A percentile compares a stretch with the other conserved stretches of the same genome.
Evolutionary conservation across 305 asterid species (phyloP).

Genomic region (Solanum hybrid): DNA sequence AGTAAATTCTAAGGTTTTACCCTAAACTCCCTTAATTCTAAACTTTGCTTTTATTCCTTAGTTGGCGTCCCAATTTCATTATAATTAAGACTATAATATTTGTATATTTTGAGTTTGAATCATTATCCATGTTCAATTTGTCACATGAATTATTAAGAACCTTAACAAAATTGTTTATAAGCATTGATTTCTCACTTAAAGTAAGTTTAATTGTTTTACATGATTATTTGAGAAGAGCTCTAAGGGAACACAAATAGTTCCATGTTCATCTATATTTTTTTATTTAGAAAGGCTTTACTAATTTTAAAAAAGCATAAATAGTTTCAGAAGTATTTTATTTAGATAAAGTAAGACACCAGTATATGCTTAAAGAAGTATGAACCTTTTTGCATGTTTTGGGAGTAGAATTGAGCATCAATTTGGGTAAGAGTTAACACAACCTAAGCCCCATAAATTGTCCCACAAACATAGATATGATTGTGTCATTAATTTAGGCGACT

Average conservation of each 20-base stretch:
- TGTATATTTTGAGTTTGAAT: neutral
- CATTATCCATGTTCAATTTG: neutral
- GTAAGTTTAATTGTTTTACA: neutral
- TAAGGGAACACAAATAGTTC: neutral
- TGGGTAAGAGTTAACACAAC: neutral
- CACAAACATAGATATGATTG: too few relatives aligned
- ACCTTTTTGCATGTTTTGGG: neutral
- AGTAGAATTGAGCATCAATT: neutral
- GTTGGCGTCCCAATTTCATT: neutral
- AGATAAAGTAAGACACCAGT: neutral
- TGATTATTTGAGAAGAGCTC: neutral
- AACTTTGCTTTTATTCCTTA: neutral
- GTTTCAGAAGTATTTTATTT: too few relatives aligned
- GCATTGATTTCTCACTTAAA: too few relatives aligned
- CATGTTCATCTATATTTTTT: neutral
- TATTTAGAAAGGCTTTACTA: neutral
- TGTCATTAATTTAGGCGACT: too few relatives aligned
- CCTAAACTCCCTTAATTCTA: neutral
- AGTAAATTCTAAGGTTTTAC: neutral
- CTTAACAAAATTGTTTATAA: neutral
- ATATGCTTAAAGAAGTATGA: neutral
- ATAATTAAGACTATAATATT: neutral
- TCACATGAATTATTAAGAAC: neutral
- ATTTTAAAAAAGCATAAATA: too few relatives aligned
- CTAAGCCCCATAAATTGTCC: too few relatives aligned